These are phyloP conservation scores for Cardamine resedifolia DNA, from an alignment of 345 rosid genomes.

Conservation along the genomic window DNA sequence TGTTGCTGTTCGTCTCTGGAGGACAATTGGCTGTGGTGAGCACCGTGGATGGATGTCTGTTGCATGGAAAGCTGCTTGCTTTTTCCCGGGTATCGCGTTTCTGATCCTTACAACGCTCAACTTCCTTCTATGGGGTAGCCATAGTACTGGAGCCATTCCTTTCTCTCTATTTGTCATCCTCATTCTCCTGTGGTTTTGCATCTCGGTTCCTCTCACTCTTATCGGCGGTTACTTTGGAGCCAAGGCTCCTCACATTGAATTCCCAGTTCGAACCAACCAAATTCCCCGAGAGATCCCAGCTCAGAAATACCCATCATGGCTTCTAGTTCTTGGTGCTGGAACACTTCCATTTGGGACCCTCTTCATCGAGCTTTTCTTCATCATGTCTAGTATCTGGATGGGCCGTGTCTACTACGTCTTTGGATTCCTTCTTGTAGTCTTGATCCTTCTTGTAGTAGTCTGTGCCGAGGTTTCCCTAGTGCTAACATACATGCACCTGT, in stretches of 20 bases:
- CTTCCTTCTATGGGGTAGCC: slow-evolving; percentile 66
- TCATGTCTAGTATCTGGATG: slow-evolving; percentile 80
- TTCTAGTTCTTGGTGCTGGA: slow-evolving; percentile 72
- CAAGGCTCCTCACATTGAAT: slow-evolving; percentile 61
- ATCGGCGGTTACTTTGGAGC: slow-evolving; percentile 71
- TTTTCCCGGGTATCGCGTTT: slow-evolving; percentile 77
- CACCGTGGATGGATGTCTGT: slow-evolving; percentile 66
- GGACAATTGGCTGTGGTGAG: slow-evolving; percentile 55
- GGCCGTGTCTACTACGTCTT: slow-evolving; percentile 75
- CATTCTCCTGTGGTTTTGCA: slow-evolving; percentile 57
- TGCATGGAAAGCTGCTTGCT: slow-evolving; percentile 71
- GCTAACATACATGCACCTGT: slow-evolving; percentile 73
- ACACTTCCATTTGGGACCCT: slow-evolving; percentile 76
- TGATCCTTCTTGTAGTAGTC: slow-evolving; percentile 67
- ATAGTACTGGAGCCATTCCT: slow-evolving; percentile 77
- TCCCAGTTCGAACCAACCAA: slow-evolving; percentile 75
- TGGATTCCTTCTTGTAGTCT: slow-evolving; percentile 58
- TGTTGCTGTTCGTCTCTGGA: slow-evolving; percentile 71
- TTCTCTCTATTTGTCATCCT: slow-evolving; percentile 54
- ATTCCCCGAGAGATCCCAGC: slow-evolving; percentile 78
- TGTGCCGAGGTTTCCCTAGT: slow-evolving; percentile 75
- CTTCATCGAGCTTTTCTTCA: slow-evolving; percentile 79
- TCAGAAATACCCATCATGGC: slow-evolving; percentile 76
- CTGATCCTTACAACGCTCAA: slow-evolving; percentile 55
- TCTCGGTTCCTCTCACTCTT: slow-evolving; percentile 63